phyloP scores from a whole-genome alignment of 2,329 filamentous ascomycete genomes.

The Decorospora gaudefroyi region DNA sequence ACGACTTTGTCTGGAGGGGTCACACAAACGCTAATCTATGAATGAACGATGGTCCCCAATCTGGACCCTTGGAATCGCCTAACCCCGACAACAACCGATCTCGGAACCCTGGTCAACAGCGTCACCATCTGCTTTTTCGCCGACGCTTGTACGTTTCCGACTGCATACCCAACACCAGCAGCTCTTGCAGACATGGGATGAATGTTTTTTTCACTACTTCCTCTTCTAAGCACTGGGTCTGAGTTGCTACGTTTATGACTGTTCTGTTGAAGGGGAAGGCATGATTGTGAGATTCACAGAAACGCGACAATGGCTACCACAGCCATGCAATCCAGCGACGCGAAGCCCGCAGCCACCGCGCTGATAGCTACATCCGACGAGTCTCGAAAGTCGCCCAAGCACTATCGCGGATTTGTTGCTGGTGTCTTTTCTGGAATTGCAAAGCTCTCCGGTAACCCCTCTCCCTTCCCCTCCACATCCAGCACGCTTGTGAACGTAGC shows the following conservation, averaged over 20 bases:
- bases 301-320: slow-evolving; percentile 42
- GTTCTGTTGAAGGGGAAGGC: slow-evolving; percentile 14
- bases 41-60: slow-evolving; percentile 10
- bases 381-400: slow-evolving; percentile 50
- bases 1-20: slow-evolving; percentile 19
- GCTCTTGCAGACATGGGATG: background rate
- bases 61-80: slow-evolving; percentile 3
- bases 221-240: background rate
- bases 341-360: slow-evolving; percentile 31
- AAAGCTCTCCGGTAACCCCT: slow-evolving; percentile 75
- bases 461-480: background rate
- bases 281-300: slow-evolving; percentile 26
- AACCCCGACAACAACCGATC: slow-evolving; percentile 27
- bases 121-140: slow-evolving; percentile 38
- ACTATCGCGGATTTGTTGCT: slow-evolving; percentile 95
- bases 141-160: slow-evolving; percentile 43
- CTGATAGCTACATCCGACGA: slow-evolving; percentile 37
- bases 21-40: slow-evolving; percentile 12
- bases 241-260: background rate
- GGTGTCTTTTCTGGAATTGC: slow-evolving; percentile 95
- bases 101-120: slow-evolving; percentile 35
- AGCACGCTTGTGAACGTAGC: slow-evolving; percentile 5
- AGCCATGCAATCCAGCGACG: slow-evolving; percentile 37
- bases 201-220: background rate
- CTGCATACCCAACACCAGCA: slow-evolving; percentile 5